Percentiles rank a stretch among this genome's conserved stretches.
Evolutionary conservation across 73 alveolate genomes (phyloP).

Genomic region (Symbiodinium natans): DNA sequence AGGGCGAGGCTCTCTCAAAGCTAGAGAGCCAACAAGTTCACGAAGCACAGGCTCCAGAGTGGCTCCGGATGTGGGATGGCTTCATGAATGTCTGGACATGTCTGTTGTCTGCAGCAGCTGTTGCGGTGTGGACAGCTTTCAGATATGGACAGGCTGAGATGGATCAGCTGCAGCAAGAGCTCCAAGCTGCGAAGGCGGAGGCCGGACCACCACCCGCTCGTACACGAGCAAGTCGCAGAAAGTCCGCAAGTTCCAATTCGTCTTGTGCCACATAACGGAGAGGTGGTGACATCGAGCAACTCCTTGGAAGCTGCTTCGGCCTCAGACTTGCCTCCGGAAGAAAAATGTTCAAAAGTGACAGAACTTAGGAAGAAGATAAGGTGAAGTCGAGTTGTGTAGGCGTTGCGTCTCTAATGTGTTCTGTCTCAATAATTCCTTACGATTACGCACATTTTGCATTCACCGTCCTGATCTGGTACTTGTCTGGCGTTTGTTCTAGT

Average conservation of each 20-base stretch:
- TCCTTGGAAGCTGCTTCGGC: neutral
- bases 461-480: too few species aligned
- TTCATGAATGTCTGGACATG: too few species aligned
- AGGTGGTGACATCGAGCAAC: neutral
- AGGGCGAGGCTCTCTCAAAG: neutral
- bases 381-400: too few species aligned
- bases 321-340: neutral
- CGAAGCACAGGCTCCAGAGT: neutral
- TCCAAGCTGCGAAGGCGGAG: conserved; percentile 30
- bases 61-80: too few species aligned
- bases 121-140: neutral
- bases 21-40: neutral
- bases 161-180: conserved; percentile 18
- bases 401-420: too few species aligned
- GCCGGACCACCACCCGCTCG: neutral
- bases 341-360: too few species aligned
- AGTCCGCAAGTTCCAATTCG: too few species aligned
- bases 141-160: neutral
- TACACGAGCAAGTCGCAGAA: neutral
- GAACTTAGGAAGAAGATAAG: too few species aligned
- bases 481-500: too few species aligned
- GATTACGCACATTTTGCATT: too few species aligned
- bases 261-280: neutral
- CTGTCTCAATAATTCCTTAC: too few species aligned
- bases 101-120: too few species aligned